Evolutionary conservation across 2,329 filamentous ascomycete genomes (phyloP).

Genomic region (Trichoderma hamatum): DNA sequence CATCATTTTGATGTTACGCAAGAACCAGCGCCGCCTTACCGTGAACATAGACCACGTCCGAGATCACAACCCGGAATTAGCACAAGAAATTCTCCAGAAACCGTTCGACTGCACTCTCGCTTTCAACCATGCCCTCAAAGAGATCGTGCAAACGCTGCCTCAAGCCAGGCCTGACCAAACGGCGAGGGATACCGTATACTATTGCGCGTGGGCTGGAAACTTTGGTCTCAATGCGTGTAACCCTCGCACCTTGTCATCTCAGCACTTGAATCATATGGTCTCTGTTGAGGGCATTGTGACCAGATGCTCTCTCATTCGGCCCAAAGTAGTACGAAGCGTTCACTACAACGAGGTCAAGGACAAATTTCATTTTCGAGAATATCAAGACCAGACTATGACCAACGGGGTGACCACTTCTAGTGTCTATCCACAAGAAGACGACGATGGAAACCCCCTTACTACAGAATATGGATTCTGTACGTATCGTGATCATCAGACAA

Average conservation of each 20-base stretch:
- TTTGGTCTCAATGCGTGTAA: slow-evolving; percentile 96
- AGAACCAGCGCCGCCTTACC: slow-evolving; percentile 64
- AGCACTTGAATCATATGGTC: slow-evolving; percentile 93
- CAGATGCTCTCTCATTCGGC: slow-evolving; percentile 89
- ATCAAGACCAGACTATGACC: slow-evolving; percentile 96
- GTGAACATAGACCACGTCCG: slow-evolving; percentile 91
- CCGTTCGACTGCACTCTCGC: slow-evolving; percentile 89
- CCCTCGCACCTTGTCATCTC: slow-evolving; percentile 85
- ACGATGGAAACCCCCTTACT: slow-evolving; percentile 85
- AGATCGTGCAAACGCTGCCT: slow-evolving; percentile 79
- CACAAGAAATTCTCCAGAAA: slow-evolving; percentile 73
- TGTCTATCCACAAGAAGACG: slow-evolving; percentile 92
- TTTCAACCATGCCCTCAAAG: slow-evolving; percentile 88
- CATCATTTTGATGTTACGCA: slow-evolving; percentile 77
- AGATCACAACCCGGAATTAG: slow-evolving; percentile 81
- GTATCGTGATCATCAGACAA: slow-evolving; percentile 95
- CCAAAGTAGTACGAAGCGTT: slow-evolving; percentile 97
- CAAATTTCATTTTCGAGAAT: slow-evolving; percentile 86
- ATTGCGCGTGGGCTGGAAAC: slow-evolving; percentile 95
- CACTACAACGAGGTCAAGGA: slow-evolving; percentile 90
- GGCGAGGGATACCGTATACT: slow-evolving; percentile 80
- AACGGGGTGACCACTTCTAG: slow-evolving; percentile 86
- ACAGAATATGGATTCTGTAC: slow-evolving; percentile 97
- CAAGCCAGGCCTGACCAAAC: slow-evolving; percentile 76
- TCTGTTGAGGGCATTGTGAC: slow-evolving; percentile 97